A percentile compares a stretch with the other conserved stretches of the same genome.
Conservation (phyloP, 1,139 yeast species). For the Debaryomyces fabryi region DNA sequence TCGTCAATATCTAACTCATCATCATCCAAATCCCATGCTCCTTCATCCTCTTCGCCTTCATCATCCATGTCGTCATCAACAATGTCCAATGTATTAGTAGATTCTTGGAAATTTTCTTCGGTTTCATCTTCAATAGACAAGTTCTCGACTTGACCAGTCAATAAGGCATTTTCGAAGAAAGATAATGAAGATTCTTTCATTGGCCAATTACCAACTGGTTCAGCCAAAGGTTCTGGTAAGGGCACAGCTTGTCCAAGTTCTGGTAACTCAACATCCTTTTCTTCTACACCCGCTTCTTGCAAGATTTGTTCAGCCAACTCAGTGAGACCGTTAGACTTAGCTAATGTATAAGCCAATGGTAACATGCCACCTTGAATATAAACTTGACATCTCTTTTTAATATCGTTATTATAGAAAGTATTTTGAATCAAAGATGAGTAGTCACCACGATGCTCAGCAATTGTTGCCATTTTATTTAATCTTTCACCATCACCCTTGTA, state of each 20-base stretch:
- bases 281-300: conserved; percentile 67
- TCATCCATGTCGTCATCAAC: conserved; percentile 46
- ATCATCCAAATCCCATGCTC: conserved; percentile 59
- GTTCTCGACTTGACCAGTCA: conserved; percentile 73
- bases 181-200: conserved; percentile 71
- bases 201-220: conserved; percentile 76
- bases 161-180: conserved; percentile 81
- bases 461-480: conserved; percentile 79
- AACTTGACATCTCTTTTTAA: conserved; percentile 73
- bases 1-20: conserved; percentile 52
- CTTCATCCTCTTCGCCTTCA: conserved; percentile 57
- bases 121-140: conserved; percentile 52
- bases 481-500: conserved; percentile 79
- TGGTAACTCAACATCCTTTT: conserved; percentile 69
- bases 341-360: conserved; percentile 92
- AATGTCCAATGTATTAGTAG: conserved; percentile 27
- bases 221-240: conserved; percentile 49
- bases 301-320: conserved; percentile 74
- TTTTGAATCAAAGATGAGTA: conserved; percentile 80
- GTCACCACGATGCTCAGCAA: conserved; percentile 90
- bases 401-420: conserved; percentile 74
- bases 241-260: conserved; percentile 45
- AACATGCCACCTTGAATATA: conserved; percentile 78
- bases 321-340: conserved; percentile 81
- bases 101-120: conserved; percentile 20